Base-by-base conservation (phyloP, 2,329 filamentous ascomycete species). In the Thermothelomyces thermophilus region DNA sequence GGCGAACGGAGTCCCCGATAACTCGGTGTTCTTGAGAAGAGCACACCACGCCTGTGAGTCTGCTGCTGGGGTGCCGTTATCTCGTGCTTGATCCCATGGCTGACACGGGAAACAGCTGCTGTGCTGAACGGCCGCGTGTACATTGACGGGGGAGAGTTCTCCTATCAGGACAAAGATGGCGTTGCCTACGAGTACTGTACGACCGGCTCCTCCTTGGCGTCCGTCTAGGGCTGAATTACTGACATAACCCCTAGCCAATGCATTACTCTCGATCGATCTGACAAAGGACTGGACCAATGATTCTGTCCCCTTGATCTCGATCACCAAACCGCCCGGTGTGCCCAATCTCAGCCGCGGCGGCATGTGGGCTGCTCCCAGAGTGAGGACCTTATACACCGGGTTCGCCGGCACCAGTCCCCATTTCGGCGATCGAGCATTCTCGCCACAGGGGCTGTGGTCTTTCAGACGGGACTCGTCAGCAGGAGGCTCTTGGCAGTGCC, bases 31-130 rank as follows among this genome's bases (percentile, higher is more conserved):
- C 36, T 28, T 62, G 9, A 53, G 59, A 14, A 54, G 59, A 43
- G 58, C 52, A 2, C 60, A 51, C 22, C 60, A 62, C 31, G 53
- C 54, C 13, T 60, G 60, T 61, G 44, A 52, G 59, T 9, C 9
- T 30, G 16, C 17, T 11, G n/a, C 2, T 11, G 5, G 19, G 8
- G 8, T 5, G 5, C n/a, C 11, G 14, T 19, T 30, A 6, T 17
- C 14, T 19, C 2, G 3, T 13, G 5, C 16, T 39, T 13, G 10
- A 24, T 31, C 5, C 9, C 20, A 35, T 24, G 16, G 47, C 20
- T 34, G 35, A 45, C 44, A 39, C 10, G 17, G 2, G 19, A 46
- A 9, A 26, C 5, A 62, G 60, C 58, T 20, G 54, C 52, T 6
- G 52, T 62, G 6, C 35, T 62, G 5, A 50, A 55, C 41, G 46